Base-by-base conservation (phyloP, 2,329 filamentous ascomycete genomes). In the Trichoderma sp. region DNA sequence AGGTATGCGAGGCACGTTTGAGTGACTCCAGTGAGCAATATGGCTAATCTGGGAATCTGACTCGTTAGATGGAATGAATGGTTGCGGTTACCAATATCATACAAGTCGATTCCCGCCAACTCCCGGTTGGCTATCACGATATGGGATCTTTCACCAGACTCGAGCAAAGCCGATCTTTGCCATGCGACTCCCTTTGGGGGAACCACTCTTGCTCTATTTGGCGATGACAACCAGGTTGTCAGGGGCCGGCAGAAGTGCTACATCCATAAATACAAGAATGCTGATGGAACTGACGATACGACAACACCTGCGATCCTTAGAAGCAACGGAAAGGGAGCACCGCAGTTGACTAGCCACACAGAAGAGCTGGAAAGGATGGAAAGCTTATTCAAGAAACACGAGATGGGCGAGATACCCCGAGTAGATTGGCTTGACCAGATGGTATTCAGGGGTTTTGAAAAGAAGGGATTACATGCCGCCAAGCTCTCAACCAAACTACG, bases 351-450 rank as follows among this genome's bases (percentile, higher is more conserved):
- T 71, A 91, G 91, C 75, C 90, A 97, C 72, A 84, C 84, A n/a
- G 90, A 93, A 68, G 96, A 99, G 81, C 87, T 98, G 73, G 94
- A 98, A 76, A 88, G 96, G 20, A 88, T 99, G 75, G 95, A 98
- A 78, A 91, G 90, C 68, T 82, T 98, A 26, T 92, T 99, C 79
- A 99, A 99, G 82, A 97, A 97, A 82, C 96, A 98, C 78, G 97
- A 99, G 79, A 97, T 98, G 92, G 95, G 94, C 20, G 96, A 99
- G 79, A 95, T 99, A 30, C 91, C 93, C 0, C 90, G 94, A 17
- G 92, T 97, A 62, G 93, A 97, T 77, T 99, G 96, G 97, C 88
- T 99, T 57, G 96, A 99, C 80, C 93, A 96, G 77, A 87, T 98
- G 76, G 95, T 98, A 3, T 99, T 97, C 79, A 91, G 95, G 53